These are phyloP conservation scores for Schizophyllum amplum DNA, from an alignment of 1,284 basidiomycete genomes.

Conservation along the genomic window DNA sequence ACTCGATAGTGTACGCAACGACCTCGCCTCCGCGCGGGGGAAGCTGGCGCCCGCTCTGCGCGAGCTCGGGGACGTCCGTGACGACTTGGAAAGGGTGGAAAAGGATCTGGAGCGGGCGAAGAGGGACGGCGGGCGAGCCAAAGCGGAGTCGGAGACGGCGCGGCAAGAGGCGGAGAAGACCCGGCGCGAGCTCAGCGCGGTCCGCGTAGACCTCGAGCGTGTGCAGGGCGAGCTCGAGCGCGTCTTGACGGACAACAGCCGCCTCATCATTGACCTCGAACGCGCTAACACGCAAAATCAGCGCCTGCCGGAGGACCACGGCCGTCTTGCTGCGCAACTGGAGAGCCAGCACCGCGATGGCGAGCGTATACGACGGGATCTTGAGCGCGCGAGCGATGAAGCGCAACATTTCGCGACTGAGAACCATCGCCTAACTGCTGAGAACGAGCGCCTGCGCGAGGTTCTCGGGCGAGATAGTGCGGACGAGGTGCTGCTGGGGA, in stretches of 20 bases:
- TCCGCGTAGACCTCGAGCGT: not conserved
- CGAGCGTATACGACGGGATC: not conserved
- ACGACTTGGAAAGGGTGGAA: not conserved
- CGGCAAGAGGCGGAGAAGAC: not conserved
- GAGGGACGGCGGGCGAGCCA: not conserved
- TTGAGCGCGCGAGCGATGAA: not conserved
- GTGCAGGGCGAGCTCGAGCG: not conserved
- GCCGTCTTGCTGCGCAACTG: not conserved
- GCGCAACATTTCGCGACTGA: too few species aligned
- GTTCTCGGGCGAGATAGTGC: not conserved
- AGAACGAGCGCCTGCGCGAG: not conserved
- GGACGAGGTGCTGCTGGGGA: not conserved
- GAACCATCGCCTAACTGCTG: not conserved
- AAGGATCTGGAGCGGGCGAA: not conserved
- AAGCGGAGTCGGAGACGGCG: not conserved
- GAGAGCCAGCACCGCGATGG: too few species aligned
- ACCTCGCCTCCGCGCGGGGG: not conserved
- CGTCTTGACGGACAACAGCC: not conserved
- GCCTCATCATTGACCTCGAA: not conserved
- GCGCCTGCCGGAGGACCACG: not conserved
- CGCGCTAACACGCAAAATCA: not conserved
- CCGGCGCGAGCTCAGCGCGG: not conserved
- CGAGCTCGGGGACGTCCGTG: not conserved
- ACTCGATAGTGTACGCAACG: not conserved
- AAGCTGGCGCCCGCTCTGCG: not conserved